Evolutionary conservation across 2,329 filamentous ascomycete genomes (phyloP).

Genomic region (Ophiostoma sp.): DNA sequence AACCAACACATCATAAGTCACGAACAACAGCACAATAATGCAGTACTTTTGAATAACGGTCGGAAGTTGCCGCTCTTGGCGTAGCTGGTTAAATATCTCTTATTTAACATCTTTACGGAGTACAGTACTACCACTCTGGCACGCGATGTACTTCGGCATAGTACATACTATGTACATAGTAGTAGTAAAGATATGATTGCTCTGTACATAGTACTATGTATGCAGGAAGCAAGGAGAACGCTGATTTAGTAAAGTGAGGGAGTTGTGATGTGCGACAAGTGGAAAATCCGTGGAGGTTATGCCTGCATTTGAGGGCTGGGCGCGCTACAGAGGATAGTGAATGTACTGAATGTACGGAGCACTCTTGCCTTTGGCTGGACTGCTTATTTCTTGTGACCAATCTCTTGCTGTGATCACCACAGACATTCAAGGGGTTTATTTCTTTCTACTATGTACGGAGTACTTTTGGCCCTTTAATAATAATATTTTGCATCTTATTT

Average conservation of each 20-base stretch:
- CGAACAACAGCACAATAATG: neutral
- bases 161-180: neutral
- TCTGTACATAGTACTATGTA: neutral
- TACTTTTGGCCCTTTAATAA: neutral
- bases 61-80: neutral
- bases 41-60: conserved; percentile 7
- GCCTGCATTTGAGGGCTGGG: neutral
- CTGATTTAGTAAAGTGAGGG: conserved; percentile 1
- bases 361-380: too few species aligned
- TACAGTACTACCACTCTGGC: neutral
- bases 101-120: too few species aligned
- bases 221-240: neutral
- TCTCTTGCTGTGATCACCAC: neutral
- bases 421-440: neutral
- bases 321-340: neutral
- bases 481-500: neutral
- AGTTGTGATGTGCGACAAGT: conserved; percentile 3
- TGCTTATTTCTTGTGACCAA: neutral
- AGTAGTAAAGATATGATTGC: neutral
- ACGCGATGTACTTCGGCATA: neutral
- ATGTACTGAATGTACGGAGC: too few species aligned
- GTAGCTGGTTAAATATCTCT: neutral
- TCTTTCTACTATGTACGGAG: neutral
- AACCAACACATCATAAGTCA: neutral
- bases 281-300: neutral